Evolutionary conservation across 1,284 basidiomycete species (phyloP), one percentile per base, ranked within the genome.

Genomic region (Cutaneotrichosporon daszewskae): DNA sequence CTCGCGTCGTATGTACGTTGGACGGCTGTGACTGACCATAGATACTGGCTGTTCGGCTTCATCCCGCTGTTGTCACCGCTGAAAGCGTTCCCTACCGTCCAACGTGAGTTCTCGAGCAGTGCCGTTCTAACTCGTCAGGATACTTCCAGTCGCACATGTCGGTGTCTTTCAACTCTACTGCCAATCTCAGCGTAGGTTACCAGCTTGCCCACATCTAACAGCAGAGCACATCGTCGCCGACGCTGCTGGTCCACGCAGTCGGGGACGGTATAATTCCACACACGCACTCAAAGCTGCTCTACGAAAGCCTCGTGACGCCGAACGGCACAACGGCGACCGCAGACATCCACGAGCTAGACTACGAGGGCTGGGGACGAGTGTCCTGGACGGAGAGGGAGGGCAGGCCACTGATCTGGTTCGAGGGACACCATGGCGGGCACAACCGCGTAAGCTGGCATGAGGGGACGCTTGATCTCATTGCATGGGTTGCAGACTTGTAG

Each of bases 231-330:
- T 76, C 79, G 25, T 78, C 78, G 0, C 77, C 84, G 5, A 77
- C 89, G 6, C 71, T 94, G 12, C 77, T 95, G 49, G 79, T 80
- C 0, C 90, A 95, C 63, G 81, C 89, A 2, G 76, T 79, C 54
- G 76, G 88, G 60, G 91, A 96, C 70, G 76, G 75, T 59, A 83
- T 88, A 29, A 91, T 95, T 41, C 85, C 85, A 0, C 70, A 78
- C 57, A 72, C 76, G 0, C 91, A 96, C 64, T 85, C 86, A 0
- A 74, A 76, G n/a, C 72, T 73, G 0, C 76, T 92, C 14, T 87
- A 88, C 64, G 73, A 83, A 29, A 72, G 77, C 0, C 78, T 90
- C 17, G 8, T 33, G 8, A 28, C 33, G 5, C 44, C 42, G 3
- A 43, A 43, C 41, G 39, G 28, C 32, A 45, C 27, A 5, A 28